Base-by-base conservation (phyloP, 2,329 filamentous ascomycete genomes). In the Cordyceps tenuipes region DNA sequence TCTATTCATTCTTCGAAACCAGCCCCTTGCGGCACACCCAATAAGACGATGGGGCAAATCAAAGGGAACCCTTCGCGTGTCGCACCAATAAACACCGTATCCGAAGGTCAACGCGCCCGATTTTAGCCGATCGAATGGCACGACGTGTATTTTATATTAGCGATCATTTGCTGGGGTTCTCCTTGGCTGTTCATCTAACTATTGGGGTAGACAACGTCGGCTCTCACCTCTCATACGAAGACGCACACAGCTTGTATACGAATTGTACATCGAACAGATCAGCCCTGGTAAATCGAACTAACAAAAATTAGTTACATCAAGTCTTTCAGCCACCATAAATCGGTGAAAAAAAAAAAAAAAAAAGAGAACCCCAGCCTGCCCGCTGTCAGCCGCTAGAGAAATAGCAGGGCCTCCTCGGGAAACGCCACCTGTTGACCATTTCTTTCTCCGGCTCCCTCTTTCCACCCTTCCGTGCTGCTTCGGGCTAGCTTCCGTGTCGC, bases 41-140 rank as follows among this genome's bases (percentile, higher is more conserved):
- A 21, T 21, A 47, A 47, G 10, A 26, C 44, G 19, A 12, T n/a
- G 19, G 13, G 19, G 12, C 31, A 52, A 52, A 52, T n/a, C 44
- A 9, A 12, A 23, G 5, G 34, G 34, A 36, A 43, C 31, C 15
- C 10, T 34, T 12, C 7, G n/a, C 49, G 10, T 52, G 23, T 49
- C 47, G 26, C 10, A 39, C 23, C n/a, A 36, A 55, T 19, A 34
- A 46, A 56, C 47, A 56, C 41, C 53, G 54, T 29, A 56, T 36
- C 5, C 13, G 34, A 29, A 29, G 44, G 9, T n/a, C n/a, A 43
- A 34, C n/a, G 21, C 44, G 13, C 44, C 29, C 55, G 55, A 39
- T 26, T 36, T 51, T 52, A 34, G 52, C 56, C 48, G 48, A 41
- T n/a, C 56, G 51, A 59, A 59, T 59, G 7, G 29, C n/a, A 59